Evolutionary conservation across 352 stramenopile genomes (phyloP).

Genomic region (Phytophthora constricta): DNA sequence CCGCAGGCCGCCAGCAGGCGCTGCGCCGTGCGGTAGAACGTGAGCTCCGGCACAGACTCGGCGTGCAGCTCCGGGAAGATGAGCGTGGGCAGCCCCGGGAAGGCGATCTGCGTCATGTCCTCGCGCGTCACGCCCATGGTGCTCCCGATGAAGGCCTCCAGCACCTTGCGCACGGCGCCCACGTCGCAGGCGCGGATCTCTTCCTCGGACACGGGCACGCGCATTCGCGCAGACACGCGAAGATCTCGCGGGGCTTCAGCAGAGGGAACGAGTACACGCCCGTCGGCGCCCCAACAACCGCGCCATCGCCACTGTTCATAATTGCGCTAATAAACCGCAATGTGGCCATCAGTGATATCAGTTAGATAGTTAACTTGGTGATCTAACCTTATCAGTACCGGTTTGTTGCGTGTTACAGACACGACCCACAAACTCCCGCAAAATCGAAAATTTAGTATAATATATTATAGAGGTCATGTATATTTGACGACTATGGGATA

Average conservation of each 20-base stretch:
- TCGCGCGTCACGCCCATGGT: conserved; percentile 92
- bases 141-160: conserved; percentile 90
- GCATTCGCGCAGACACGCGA: conserved; percentile 92
- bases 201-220: conserved; percentile 89
- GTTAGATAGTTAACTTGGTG: no score
- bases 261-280: conserved; percentile 91
- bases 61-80: conserved; percentile 93
- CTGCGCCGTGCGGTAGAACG: conserved; percentile 91
- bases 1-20: conserved; percentile 93
- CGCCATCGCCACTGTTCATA: background rate
- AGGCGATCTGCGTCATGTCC: conserved; percentile 91
- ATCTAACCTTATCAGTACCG: no score
- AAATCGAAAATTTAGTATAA: no score
- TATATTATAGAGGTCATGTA: no score
- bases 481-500: no score
- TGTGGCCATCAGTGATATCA: no score
- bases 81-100: conserved; percentile 80
- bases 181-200: conserved; percentile 86
- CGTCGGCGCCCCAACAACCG: background rate
- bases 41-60: conserved; percentile 93
- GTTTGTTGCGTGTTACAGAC: no score
- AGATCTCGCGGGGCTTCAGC: conserved; percentile 94
- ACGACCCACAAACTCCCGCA: no score
- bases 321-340: no score
- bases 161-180: conserved; percentile 84